A percentile compares a stretch with the other conserved stretches of the same genome.
phyloP scores from a whole-genome alignment of 2,329 filamentous ascomycete genomes.

The Fusarium penzigii region DNA sequence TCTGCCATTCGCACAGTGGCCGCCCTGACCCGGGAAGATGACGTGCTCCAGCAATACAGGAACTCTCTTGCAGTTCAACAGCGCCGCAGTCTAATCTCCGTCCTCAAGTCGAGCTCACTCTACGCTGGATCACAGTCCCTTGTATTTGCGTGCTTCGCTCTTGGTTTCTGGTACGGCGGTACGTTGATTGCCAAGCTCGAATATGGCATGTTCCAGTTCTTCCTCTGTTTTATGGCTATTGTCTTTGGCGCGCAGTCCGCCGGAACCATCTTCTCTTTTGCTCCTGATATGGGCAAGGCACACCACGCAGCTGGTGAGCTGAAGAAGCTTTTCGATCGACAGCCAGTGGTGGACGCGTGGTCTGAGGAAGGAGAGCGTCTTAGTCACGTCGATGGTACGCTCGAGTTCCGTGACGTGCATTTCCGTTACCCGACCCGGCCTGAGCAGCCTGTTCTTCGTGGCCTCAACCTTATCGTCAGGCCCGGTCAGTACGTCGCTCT shows the following conservation, averaged over 20 bases:
- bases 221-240: constrained; percentile 83
- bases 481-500: constrained; percentile 85
- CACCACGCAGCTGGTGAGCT: constrained; percentile 80
- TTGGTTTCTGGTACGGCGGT: constrained; percentile 93
- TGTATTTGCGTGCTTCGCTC: constrained; percentile 78
- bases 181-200: constrained; percentile 70
- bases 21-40: constrained; percentile 80
- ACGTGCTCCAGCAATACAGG: constrained; percentile 75
- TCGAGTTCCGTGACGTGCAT: constrained; percentile 91
- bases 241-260: constrained; percentile 93
- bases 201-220: constrained; percentile 84
- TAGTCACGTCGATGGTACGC: constrained; percentile 66
- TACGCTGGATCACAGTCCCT: constrained; percentile 86
- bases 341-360: constrained; percentile 83
- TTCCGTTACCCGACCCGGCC: constrained; percentile 92
- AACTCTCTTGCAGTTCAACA: constrained; percentile 66
- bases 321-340: constrained; percentile 80
- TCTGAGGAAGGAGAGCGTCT: constrained; percentile 66
- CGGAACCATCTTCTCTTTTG: constrained; percentile 85
- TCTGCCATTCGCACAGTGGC: constrained; percentile 93
- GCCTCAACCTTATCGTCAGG: constrained; percentile 71
- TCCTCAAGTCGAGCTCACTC: constrained; percentile 73
- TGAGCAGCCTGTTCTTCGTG: constrained; percentile 88
- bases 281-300: constrained; percentile 91
- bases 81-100: constrained; percentile 67